Evolutionary conservation across 306 rosid species (phyloP), one percentile per base, ranked within the genome.

Genomic region (Pyrus communis): DNA sequence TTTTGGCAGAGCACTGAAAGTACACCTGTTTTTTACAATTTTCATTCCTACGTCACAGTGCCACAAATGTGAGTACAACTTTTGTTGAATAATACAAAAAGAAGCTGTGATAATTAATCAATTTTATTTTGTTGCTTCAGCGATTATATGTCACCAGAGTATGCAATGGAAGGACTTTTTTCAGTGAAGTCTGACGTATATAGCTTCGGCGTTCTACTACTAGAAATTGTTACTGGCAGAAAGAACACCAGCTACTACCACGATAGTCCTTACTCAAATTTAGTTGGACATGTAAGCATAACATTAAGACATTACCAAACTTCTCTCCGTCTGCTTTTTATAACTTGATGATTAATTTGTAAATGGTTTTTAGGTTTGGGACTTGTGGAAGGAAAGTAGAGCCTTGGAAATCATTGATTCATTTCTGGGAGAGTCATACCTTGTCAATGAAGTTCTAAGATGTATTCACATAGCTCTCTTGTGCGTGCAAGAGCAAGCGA

Each of bases 1-100:
- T 21, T 77, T 1, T 88, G 95, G 95, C 85, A 86, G 79, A 83
- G 95, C 81, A 86, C 85, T 25, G 27, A 25, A 25, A 25, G 27
- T 25, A 25, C 27, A 25, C 27, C 27, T 25, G 27, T 25, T 25
- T 25, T 25, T 25, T 25, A 25, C 27, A 25, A 25, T 25, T 25
- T 25, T 25, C 27, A 25, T 25, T 25, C 27, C 27, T 25, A 25
- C 27, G 27, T 25, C 27, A 25, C 35, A 60, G 25, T 15, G 31
- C 6, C 75, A 46, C 1, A 43, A 22, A 42, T 3, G 42, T n/a
- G 54, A 42, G 52, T 46, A 46, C 52, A 46, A 46, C 52, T 46
- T 46, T 46, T 46, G 52, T 46, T 46, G 18, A 46, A 12, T 13
- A 46, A 17, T 46, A 46, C 7, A 14, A 0, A 4, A 46, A 4